These are phyloP conservation scores for Vickermania spadyakhi DNA, from an alignment of 208 protist species.

Conservation along the genomic window DNA sequence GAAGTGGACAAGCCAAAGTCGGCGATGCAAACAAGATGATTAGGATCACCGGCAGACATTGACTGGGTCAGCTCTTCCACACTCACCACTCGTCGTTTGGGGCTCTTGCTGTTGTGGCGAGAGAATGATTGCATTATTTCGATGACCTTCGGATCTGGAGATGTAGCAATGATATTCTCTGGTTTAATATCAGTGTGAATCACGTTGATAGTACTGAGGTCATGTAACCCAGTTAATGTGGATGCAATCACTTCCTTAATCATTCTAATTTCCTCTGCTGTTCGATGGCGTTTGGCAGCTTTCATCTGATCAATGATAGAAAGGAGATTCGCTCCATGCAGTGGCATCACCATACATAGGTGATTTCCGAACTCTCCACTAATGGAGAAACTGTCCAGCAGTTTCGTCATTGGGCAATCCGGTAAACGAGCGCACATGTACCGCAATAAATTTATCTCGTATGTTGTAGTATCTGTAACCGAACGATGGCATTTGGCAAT, in stretches of 20 bases:
- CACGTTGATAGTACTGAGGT: slow-evolving; percentile 61
- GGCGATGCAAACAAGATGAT: slow-evolving; percentile 50
- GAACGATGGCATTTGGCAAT: slow-evolving; percentile 61
- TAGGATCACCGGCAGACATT: slow-evolving; percentile 5
- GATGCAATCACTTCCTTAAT: slow-evolving; percentile 73
- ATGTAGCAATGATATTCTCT: slow-evolving; percentile 77
- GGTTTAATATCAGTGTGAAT: slow-evolving; percentile 92
- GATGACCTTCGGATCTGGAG: slow-evolving; percentile 53
- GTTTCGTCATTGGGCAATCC: slow-evolving; percentile 31
- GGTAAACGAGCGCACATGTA: slow-evolving; percentile 28
- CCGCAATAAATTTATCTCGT: slow-evolving; percentile 67
- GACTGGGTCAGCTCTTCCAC: slow-evolving; percentile 9
- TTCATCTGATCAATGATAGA: slow-evolving; percentile 66
- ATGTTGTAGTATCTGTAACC: slow-evolving; percentile 46
- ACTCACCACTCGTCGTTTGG: slow-evolving; percentile 12
- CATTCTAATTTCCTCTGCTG: slow-evolving; percentile 39
- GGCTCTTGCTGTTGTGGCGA: slow-evolving; percentile 12
- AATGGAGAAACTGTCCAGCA: slow-evolving; percentile 60
- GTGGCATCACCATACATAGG: slow-evolving; percentile 74
- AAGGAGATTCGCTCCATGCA: slow-evolving; percentile 79
- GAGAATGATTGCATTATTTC: slow-evolving; percentile 59
- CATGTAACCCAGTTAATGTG: slow-evolving; percentile 53
- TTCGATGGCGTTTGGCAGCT: slow-evolving; percentile 25
- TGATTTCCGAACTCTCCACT: slow-evolving; percentile 32
- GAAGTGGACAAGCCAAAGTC: slow-evolving; percentile 75